Percentiles rank a stretch among this genome's conserved stretches.
These are phyloP conservation scores for Diaporthe sp. DNA, from an alignment of 2,329 filamentous ascomycete genomes.

Conservation along the genomic window DNA sequence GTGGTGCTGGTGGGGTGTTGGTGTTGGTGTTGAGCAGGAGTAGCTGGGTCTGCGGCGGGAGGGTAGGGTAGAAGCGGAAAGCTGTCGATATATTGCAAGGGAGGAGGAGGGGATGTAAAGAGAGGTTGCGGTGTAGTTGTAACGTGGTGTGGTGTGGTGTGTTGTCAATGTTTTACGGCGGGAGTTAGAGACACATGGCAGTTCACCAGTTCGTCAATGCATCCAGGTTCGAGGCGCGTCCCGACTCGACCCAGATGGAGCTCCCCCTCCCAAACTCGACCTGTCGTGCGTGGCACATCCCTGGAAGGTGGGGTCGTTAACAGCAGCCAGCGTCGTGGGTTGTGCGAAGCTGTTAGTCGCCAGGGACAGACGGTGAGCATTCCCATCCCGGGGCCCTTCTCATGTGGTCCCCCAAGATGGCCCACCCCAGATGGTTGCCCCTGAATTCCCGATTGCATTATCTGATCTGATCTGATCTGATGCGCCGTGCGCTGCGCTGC, in stretches of 20 bases:
- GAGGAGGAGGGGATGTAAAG: not conserved
- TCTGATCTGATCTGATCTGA: conserved; percentile 2
- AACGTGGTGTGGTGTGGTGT: conserved; percentile 13
- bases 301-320: conserved; percentile 10
- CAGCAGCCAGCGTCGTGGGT: not conserved
- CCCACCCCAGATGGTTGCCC: not conserved
- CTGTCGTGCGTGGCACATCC: not conserved
- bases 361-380: conserved; percentile 18
- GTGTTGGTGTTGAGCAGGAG: conserved; percentile 22
- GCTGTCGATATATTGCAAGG: not conserved
- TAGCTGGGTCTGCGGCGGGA: not conserved
- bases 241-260: conserved; percentile 15
- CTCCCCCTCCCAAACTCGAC: conserved; percentile 3
- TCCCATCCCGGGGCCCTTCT: not conserved
- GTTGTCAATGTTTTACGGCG: conserved; percentile 1
- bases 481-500: not conserved
- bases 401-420: not conserved
- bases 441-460: conserved; percentile 1
- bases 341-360: not conserved
- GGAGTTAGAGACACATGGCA: conserved; percentile 33
- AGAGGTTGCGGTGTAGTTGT: not conserved
- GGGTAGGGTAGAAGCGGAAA: not conserved
- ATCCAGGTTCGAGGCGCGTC: conserved; percentile 6
- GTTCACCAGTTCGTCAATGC: conserved; percentile 6
- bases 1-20: conserved; percentile 17